Base-by-base conservation (phyloP, 768 basidiomycete genomes). In the Pleurotus giganteus region DNA sequence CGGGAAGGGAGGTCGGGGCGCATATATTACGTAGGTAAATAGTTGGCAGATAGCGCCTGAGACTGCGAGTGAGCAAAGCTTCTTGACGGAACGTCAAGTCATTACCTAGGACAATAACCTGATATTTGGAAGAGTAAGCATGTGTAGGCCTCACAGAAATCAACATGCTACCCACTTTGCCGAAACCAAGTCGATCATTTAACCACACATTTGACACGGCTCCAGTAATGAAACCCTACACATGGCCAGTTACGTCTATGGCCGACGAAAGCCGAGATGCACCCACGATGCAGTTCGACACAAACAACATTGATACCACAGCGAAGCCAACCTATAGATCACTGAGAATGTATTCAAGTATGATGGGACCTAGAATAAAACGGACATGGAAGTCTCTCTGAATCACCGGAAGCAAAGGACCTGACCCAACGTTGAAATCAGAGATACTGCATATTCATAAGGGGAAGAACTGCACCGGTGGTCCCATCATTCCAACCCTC, bases 271-370 rank as follows among this genome's bases (percentile, higher is more conserved):
- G n/a, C n/a, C n/a, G n/a, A n/a, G n/a, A n/a, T n/a, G n/a, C 4
- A 55, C 55, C 58, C 62, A 73, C 76, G 57, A 64, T 62, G 45
- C 62, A 68, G 32, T 58, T 59, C 17, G 60, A 53, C 7, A 68
- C 68, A 64, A 85, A 86, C 23, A 82, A 73, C 17, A 83, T 49
- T 0, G 82, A 81, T 11, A 85, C 81, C 6, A 78, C 55, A 4
- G 74, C 62, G 59, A 77, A 82, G 9, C 69, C 67, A 21, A 80
- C 68, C 75, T 81, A 27, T 19, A 57, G 26, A 23, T 17, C 17
- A 41, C 26, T 9, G 26, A 47, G 39, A 50, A n/a, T 23, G 27
- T 43, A 13, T n/a, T 7, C 6, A 53, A 26, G 8, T 21, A 53
- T 28, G 17, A 19, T 8, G 26, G 19, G 6, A 31, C 12, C 15